Base-by-base conservation (phyloP, 306 rosid species). In the Corylus avellana region DNA sequence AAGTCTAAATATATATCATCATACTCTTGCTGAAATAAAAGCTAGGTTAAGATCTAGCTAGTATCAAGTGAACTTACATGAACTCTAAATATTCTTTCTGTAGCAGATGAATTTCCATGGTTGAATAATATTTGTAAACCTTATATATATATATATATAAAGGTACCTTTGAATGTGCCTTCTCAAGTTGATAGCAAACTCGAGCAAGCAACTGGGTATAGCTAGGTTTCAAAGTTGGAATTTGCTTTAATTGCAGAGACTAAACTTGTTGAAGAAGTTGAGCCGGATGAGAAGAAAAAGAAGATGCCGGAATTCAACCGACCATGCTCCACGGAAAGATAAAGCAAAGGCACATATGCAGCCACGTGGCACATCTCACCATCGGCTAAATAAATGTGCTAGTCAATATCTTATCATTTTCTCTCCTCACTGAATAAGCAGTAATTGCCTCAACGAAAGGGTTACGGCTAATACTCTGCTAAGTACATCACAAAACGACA, bases 281-380 rank as follows among this genome's bases (percentile, higher is more conserved):
- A 81, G 77, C 47, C 75, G 67, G 83, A 68, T 56, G 81, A 86
- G 81, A 82, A 32, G 35, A 90, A 84, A 88, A 4, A 81, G 75
- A 86, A 87, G 94, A 90, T 93, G 95, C 97, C 79, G 93, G 91
- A 90, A 85, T 90, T 85, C 88, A 84, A 90, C 91, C 96, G 91
- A 94, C 94, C 97, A 87, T 84, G 86, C 90, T 75, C 75, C 87
- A 72, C 78, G 64, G 85, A 91, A 86, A 85, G 91, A 88, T 91
- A 94, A 94, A 91, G 95, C 83, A 90, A 86, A 79, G 98, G 98
- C 37, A 16, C 58, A 76, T 75, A 79, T 18, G 29, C 20, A 3
- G 83, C 91, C 98, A 92, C 91, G 91, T 91, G 93, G 86, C 87
- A 84, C 46, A 59, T 74, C 62, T 87, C 81, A 53, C 83, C 39